These are phyloP conservation scores for Pisolithus sp. DNA, from an alignment of 768 basidiomycete genomes.

Conservation along the genomic window DNA sequence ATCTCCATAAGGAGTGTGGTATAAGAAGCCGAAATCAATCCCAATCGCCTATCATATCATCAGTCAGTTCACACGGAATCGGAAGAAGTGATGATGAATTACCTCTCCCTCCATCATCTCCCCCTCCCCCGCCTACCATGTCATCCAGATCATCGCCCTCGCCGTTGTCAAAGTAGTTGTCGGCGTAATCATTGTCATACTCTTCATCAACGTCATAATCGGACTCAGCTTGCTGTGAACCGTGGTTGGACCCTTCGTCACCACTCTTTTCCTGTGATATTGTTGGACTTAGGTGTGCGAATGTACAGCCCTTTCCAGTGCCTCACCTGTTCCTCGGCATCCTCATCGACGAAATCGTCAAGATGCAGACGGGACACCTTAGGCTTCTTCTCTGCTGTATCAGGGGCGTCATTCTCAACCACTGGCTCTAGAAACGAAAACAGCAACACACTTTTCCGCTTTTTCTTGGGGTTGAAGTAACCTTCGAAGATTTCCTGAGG, in stretches of 20 bases:
- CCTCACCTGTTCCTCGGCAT: conserved; percentile 51
- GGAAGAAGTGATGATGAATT: conserved; percentile 8
- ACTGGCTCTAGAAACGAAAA: neutral
- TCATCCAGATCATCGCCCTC: conserved; percentile 79
- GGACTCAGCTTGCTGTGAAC: conserved; percentile 57
- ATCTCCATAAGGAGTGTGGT: neutral
- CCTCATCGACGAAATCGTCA: conserved; percentile 57
- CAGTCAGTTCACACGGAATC: neutral
- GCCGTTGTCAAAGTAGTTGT: conserved; percentile 88
- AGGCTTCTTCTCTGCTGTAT: conserved; percentile 25
- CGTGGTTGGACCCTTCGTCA: conserved; percentile 61
- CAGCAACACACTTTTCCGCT: conserved; percentile 40
- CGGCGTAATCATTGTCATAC: conserved; percentile 87
- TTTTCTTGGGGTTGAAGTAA: conserved; percentile 73
- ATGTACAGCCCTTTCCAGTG: neutral
- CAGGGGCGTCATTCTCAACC: neutral
- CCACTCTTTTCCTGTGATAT: conserved; percentile 56
- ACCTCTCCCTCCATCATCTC: conserved; percentile 60
- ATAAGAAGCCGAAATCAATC: conserved; percentile 13
- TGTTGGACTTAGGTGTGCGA: neutral
- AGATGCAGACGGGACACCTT: conserved; percentile 47
- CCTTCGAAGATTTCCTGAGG: conserved; percentile 69
- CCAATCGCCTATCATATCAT: conserved; percentile 14
- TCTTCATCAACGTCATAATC: conserved; percentile 89
- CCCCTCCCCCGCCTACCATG: conserved; percentile 62